Conservation (phyloP, 1,284 basidiomycete genomes). For the Malassezia sp. region DNA sequence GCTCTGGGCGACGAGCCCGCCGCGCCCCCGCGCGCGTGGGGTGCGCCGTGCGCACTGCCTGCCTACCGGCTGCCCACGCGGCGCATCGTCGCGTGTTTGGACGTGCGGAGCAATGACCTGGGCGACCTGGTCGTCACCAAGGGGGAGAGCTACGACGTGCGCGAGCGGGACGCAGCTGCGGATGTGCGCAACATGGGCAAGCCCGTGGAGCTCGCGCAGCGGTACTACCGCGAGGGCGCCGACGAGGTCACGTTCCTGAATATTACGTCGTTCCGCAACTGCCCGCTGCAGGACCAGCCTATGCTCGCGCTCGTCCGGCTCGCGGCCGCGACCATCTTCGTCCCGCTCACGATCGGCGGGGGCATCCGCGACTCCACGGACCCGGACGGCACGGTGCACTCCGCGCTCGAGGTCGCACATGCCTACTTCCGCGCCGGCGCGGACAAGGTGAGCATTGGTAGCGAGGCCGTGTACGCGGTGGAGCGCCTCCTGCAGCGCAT, state of each 20-base stretch:
- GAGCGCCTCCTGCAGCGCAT: slow-evolving; percentile 58
- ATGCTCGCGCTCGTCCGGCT: slow-evolving; percentile 91
- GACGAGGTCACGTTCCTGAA: slow-evolving; percentile 97
- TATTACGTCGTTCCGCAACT: slow-evolving; percentile 97
- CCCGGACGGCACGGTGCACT: slow-evolving; percentile 76
- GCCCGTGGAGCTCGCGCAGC: slow-evolving; percentile 77
- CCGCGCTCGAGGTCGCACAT: slow-evolving; percentile 85
- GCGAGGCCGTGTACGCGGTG: slow-evolving; percentile 85
- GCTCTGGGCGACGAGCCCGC: slow-evolving; percentile 48
- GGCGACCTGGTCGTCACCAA: slow-evolving; percentile 98
- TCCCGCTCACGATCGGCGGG: slow-evolving; percentile 96
- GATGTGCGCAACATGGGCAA: slow-evolving; percentile 94
- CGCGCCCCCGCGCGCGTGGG: slow-evolving; percentile 40
- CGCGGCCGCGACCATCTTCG: slow-evolving; percentile 80
- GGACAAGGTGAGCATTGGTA: slow-evolving; percentile 91
- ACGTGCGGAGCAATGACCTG: slow-evolving; percentile 87
- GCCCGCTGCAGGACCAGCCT: slow-evolving; percentile 86
- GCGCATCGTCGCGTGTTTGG: slow-evolving; percentile 93
- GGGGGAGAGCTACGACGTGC: slow-evolving; percentile 97
- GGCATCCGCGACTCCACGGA: slow-evolving; percentile 94
- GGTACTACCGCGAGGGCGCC: slow-evolving; percentile 79
- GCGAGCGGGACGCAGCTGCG: slow-evolving; percentile 53
- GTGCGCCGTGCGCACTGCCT: slow-evolving; percentile 3
- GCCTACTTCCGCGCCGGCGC: slow-evolving; percentile 94
- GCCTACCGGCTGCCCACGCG: slow-evolving; percentile 58